These are phyloP conservation scores for Clarkia xantiana DNA, from an alignment of 345 rosid genomes.

Conservation along the genomic window DNA sequence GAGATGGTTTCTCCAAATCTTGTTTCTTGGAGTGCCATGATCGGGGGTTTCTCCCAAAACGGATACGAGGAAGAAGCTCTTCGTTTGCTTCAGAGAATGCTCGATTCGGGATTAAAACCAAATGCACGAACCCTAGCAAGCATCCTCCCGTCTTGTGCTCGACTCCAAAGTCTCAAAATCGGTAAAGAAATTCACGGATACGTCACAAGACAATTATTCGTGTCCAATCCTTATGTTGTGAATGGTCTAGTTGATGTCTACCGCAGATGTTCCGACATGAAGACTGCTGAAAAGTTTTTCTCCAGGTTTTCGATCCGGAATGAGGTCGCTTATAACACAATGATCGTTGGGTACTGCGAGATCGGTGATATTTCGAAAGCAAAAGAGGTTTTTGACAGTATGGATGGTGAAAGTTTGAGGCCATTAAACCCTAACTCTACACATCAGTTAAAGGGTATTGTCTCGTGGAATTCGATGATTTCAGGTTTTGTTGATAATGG, in stretches of 20 bases:
- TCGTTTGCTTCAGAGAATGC: slow-evolving; percentile 28
- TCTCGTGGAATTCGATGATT: slow-evolving; percentile 57
- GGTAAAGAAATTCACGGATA: slow-evolving; percentile 45
- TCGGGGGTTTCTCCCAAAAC: slow-evolving; percentile 46
- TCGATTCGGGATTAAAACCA: slow-evolving; percentile 31
- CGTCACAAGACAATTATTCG: slow-evolving; percentile 31
- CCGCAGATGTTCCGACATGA: slow-evolving; percentile 46
- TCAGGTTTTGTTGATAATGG: slow-evolving; percentile 39
- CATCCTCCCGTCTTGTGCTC: slow-evolving; percentile 57
- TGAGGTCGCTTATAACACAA: slow-evolving; percentile 37
- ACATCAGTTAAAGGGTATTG: slow-evolving; percentile 14
- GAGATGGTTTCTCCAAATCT: slow-evolving; percentile 33
- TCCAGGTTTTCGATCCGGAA: slow-evolving; percentile 29
- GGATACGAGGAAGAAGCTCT: slow-evolving; percentile 39
- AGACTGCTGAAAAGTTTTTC: slow-evolving; percentile 31
- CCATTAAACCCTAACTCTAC: no score
- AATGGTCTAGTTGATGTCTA: slow-evolving; percentile 50
- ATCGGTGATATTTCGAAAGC: slow-evolving; percentile 33
- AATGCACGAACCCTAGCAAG: slow-evolving; percentile 47
- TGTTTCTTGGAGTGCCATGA: slow-evolving; percentile 51
- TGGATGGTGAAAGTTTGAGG: slow-evolving; percentile 25
- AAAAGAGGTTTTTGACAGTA: slow-evolving; percentile 23
- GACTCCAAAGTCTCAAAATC: slow-evolving; percentile 25
- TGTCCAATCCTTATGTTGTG: slow-evolving; percentile 30
- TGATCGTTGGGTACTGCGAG: slow-evolving; percentile 49